Evolutionary conservation across 1,139 yeast species (phyloP).

Genomic region (Sugiyamaella neomexicana): DNA sequence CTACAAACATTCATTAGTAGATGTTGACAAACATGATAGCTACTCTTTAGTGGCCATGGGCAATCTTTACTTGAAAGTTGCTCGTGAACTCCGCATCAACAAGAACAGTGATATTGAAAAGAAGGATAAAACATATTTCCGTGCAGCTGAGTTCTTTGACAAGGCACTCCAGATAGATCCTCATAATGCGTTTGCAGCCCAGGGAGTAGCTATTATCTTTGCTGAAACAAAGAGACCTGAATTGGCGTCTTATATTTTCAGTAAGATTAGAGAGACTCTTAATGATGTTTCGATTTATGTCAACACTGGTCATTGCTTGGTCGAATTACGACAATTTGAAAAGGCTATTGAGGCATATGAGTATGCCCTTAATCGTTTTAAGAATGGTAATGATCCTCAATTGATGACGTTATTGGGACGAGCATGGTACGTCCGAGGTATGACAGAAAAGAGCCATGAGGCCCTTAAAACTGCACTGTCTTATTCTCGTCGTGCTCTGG

Average conservation of each 20-base stretch:
- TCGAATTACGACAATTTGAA: slow-evolving; percentile 77
- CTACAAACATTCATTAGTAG: slow-evolving; percentile 80
- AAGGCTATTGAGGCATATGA: slow-evolving; percentile 91
- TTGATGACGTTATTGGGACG: slow-evolving; percentile 75
- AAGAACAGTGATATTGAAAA: slow-evolving; percentile 60
- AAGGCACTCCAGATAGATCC: slow-evolving; percentile 86
- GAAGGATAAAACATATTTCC: slow-evolving; percentile 71
- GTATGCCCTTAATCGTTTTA: slow-evolving; percentile 67
- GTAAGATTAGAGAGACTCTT: slow-evolving; percentile 87
- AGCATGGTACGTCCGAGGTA: slow-evolving; percentile 87
- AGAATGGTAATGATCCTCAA: slow-evolving; percentile 63
- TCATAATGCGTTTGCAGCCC: slow-evolving; percentile 92
- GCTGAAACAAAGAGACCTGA: slow-evolving; percentile 81
- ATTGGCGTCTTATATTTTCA: slow-evolving; percentile 79
- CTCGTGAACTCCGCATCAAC: slow-evolving; percentile 66
- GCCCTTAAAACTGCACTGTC: slow-evolving; percentile 63
- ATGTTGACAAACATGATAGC: slow-evolving; percentile 76
- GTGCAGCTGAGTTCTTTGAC: slow-evolving; percentile 88
- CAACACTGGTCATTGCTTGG: slow-evolving; percentile 83
- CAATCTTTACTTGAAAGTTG: slow-evolving; percentile 79
- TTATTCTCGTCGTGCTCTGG: slow-evolving; percentile 60
- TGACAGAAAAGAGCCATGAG: slow-evolving; percentile 61
- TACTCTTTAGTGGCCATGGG: slow-evolving; percentile 91
- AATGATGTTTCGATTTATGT: slow-evolving; percentile 80
- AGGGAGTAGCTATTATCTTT: slow-evolving; percentile 91